These are phyloP conservation scores for Anisodus tanguticus DNA, from an alignment of 257 asterid genomes.

Conservation along the genomic window DNA sequence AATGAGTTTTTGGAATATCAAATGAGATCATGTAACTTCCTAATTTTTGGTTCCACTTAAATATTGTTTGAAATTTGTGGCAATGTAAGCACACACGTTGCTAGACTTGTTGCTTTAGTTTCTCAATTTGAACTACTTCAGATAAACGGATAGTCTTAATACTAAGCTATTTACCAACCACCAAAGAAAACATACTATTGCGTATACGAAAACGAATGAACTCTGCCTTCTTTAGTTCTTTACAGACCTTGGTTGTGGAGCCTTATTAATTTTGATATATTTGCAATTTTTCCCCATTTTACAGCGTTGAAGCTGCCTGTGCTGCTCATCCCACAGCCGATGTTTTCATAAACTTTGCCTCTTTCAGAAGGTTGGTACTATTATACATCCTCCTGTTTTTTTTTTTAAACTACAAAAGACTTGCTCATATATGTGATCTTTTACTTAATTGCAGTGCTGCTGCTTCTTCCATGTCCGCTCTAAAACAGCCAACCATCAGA, in stretches of 20 bases:
- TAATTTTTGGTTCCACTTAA: not conserved
- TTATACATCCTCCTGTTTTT: not conserved
- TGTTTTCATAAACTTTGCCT: conserved; percentile 98
- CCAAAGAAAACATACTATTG: conserved; percentile 4
- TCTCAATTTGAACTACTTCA: not conserved
- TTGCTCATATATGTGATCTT: conserved; percentile 25
- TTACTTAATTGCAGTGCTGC: conserved; percentile 77
- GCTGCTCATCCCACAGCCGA: conserved; percentile 98
- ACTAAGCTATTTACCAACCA: not conserved
- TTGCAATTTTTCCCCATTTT: conserved; percentile 22
- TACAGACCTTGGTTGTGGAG: not conserved
- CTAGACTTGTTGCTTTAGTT: not conserved
- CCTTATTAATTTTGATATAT: not conserved
- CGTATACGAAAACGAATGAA: conserved; percentile 17
- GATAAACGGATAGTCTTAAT: not conserved
- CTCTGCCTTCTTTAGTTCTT: conserved; percentile 23
- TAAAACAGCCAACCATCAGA: conserved; percentile 91
- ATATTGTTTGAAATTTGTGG: not conserved
- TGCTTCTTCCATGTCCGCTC: conserved; percentile 95
- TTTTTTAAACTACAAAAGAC: not conserved
- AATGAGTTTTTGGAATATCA: not conserved
- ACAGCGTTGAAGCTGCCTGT: conserved; percentile 96
- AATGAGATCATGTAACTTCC: not conserved
- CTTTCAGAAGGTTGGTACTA: conserved; percentile 84
- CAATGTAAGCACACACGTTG: not conserved